phyloP scores from a whole-genome alignment of 1,139 yeast genomes.

The Yueomyces sp. region DNA sequence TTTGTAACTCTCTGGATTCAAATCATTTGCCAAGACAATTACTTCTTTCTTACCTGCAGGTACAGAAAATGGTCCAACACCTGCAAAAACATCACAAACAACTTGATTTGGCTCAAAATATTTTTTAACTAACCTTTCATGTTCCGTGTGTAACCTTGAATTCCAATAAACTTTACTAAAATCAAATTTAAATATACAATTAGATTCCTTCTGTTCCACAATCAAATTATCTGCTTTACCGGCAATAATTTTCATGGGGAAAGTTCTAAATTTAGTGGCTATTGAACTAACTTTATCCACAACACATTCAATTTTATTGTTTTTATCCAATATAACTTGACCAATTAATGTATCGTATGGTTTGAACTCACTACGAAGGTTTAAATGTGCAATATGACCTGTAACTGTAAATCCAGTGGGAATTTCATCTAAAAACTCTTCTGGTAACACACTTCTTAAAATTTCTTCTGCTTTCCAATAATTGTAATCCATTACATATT shows the following conservation, averaged over 20 bases:
- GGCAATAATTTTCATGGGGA: slow-evolving; percentile 86
- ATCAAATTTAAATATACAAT: slow-evolving; percentile 77
- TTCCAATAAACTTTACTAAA: slow-evolving; percentile 96
- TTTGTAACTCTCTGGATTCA: slow-evolving; percentile 76
- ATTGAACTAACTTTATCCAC: slow-evolving; percentile 90
- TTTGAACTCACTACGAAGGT: slow-evolving; percentile 71
- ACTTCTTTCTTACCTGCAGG: slow-evolving; percentile 86
- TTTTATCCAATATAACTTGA: slow-evolving; percentile 81
- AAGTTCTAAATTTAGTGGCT: slow-evolving; percentile 80
- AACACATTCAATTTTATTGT: slow-evolving; percentile 66
- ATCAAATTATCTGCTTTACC: slow-evolving; percentile 47
- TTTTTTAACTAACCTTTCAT: slow-evolving; percentile 55
- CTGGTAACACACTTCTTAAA: slow-evolving; percentile 64
- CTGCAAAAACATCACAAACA: slow-evolving; percentile 94
- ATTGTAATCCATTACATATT: slow-evolving; percentile 48
- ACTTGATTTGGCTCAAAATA: slow-evolving; percentile 53
- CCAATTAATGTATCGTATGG: slow-evolving; percentile 79
- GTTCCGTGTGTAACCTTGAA: slow-evolving; percentile 88
- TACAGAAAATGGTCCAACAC: slow-evolving; percentile 95
- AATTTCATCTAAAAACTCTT: slow-evolving; percentile 50
- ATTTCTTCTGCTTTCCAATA: slow-evolving; percentile 90
- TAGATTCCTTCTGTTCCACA: slow-evolving; percentile 83
- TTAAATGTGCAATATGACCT: slow-evolving; percentile 93
- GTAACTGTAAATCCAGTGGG: slow-evolving; percentile 91
- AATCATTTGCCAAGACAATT: slow-evolving; percentile 79